Evolutionary conservation across 148 eudicot species (phyloP), one percentile per base, ranked within the genome.

Genomic region (Arbutus unedo): DNA sequence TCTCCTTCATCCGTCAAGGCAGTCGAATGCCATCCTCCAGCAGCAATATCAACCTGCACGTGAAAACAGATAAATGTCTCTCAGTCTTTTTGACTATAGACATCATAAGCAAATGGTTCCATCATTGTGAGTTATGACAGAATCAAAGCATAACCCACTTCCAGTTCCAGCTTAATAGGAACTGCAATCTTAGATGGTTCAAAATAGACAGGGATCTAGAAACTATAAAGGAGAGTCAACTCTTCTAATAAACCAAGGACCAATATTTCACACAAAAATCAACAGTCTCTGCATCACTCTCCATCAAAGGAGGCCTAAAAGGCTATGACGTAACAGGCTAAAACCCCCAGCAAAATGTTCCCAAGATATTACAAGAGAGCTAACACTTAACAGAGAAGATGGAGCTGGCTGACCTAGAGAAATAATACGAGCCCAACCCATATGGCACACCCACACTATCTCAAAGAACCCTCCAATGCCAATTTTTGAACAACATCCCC

Each of bases 11-110:
- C 91, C 55, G 98, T 97, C 86, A 97, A 83, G 64, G 94, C 94
- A 64, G 98, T 92, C 47, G 99, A 97, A 89, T 97, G 99, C 99
- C 99, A 97, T 60, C 99, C 99, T 79, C 99, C 99, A 84, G 99
- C 99, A 88, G 99, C 99, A 88, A 97, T 93, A 84, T 97, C 98
- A 84, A 92, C 97, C 99, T 97, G 91, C 77, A 86, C 41, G 71
- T 19, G 31, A 77, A 83, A 72, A 54, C 44, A 85, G 76, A 73
- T 70, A 74, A 21, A 72, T 51, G 51, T 64, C 81, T 13, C 50
- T 13, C 50, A 43, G 67, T 77, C n/a, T 64, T 56, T 66, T 75
- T n/a, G 14, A 23, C n/a, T 8, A 3, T 60, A 18, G 18, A 64
- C 47, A 19, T n/a, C 47, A 41, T 43, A 23, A 67, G 2, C 66